A percentile compares a stretch with the other conserved stretches of the same genome.
Conservation (phyloP, 352 stramenopile genomes). For the Globisporangium cystogenes region DNA sequence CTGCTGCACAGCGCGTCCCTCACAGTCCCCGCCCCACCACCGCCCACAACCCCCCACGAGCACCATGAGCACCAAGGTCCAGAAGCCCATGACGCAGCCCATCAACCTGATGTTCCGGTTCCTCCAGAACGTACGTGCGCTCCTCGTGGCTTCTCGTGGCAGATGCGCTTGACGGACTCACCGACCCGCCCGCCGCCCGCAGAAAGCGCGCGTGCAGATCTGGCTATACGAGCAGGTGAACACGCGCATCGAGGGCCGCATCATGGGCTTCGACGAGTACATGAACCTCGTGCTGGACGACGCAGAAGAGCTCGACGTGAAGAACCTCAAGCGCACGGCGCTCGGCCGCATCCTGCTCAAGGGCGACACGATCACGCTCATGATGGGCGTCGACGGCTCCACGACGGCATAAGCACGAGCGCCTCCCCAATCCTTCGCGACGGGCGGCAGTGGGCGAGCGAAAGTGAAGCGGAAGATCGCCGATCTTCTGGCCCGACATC, state of each 20-base stretch:
- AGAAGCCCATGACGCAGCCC: slow-evolving; percentile 99
- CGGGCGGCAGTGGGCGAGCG: not conserved
- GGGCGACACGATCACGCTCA: slow-evolving; percentile 99
- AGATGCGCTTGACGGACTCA: not conserved
- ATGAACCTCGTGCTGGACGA: slow-evolving; percentile 99
- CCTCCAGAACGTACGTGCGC: slow-evolving; percentile 91
- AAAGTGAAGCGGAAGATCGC: too few species aligned
- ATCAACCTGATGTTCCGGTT: slow-evolving; percentile 99
- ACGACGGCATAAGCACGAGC: not conserved
- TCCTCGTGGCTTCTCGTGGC: not conserved
- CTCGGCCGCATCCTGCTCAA: slow-evolving; percentile 99
- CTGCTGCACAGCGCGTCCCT: not conserved
- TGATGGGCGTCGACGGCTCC: slow-evolving; percentile 85
- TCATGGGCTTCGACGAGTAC: slow-evolving; percentile 99
- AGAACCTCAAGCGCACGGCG: slow-evolving; percentile 91
- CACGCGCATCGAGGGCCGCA: slow-evolving; percentile 98
- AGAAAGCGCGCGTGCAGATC: slow-evolving; percentile 97
- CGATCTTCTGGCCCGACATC: too few species aligned
- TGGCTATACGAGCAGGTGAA: slow-evolving; percentile 99
- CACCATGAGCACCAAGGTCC: slow-evolving; percentile 92
- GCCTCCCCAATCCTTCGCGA: too few species aligned
- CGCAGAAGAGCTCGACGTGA: slow-evolving; percentile 95
- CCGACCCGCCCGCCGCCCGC: not conserved
- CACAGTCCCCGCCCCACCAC: not conserved
- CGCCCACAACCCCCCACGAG: not conserved